Evolutionary conservation across 306 rosid species (phyloP), one percentile per base, ranked within the genome.

Genomic region (Alnus glutinosa): DNA sequence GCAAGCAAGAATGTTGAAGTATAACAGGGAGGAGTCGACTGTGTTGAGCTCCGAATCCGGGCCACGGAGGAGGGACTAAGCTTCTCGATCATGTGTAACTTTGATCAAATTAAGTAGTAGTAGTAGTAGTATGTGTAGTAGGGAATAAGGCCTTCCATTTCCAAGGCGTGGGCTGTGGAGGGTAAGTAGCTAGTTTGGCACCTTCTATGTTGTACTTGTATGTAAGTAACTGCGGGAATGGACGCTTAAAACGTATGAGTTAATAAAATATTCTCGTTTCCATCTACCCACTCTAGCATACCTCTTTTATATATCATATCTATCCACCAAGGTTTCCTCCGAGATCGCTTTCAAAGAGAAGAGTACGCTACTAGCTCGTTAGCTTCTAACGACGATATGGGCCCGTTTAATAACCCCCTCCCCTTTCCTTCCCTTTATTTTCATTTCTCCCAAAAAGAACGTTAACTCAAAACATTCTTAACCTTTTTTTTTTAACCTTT

Each of bases 1-100:
- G 58, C 80, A 83, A 70, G 86, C 80, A 2, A 71, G 30, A 64
- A 23, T 19, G 59, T 73, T 83, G 55, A 83, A 83, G 71, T 68
- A n/a, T 30, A 79, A 58, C 50, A 66, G 82, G 36, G 44, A 48
- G 54, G 86, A 83, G 51, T 39, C 62, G 59, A 62, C 61, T 5
- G 10, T 83, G 62, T 19, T 83, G 1, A 83, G 86, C 77, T 78
- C 86, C 0, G 57, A 75, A 47, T 50, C 72, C n/a, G 23, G 13
- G 70, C 37, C 73, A 2, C 30, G 30, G 32, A 71, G 67, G 34
- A 73, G 76, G 44, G 55, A 42, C 9, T 82, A 51, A 44, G 16
- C 61, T 9, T 36, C 11, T 23, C 28, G 28, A 23, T 6, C 12
- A 2, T 2, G 2, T 7, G 51, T 28, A 39, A 19, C 2, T 58